Percentiles rank a stretch among this genome's conserved stretches.
Conservation (phyloP, 2,329 filamentous ascomycete species). For the Sarocladium oryzae region DNA sequence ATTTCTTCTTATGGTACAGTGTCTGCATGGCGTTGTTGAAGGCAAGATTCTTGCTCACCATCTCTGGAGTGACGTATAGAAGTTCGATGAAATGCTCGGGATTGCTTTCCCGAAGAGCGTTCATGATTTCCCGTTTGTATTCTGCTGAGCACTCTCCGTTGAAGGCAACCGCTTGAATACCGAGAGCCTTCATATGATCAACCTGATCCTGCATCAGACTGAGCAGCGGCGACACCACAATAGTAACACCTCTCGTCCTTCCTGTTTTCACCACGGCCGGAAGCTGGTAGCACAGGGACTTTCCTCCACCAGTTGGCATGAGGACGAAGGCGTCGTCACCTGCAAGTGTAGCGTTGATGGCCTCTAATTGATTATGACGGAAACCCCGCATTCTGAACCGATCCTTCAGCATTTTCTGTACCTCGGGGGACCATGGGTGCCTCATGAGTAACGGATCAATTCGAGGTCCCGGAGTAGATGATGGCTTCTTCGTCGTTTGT, state of each 20-base stretch:
- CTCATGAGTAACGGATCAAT: conserved; percentile 41
- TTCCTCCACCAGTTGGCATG: conserved; percentile 97
- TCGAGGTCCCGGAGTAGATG: conserved; percentile 11
- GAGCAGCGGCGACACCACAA: conserved; percentile 90
- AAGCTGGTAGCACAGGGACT: conserved; percentile 93
- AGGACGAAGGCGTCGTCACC: conserved; percentile 91
- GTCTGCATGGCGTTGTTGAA: conserved; percentile 61
- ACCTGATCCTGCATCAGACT: conserved; percentile 99
- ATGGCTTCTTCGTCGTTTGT: conserved; percentile 28
- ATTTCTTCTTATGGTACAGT: conserved; percentile 62
- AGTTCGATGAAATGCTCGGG: conserved; percentile 77
- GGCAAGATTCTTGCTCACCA: conserved; percentile 74
- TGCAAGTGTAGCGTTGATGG: conserved; percentile 84
- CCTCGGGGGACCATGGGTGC: conserved; percentile 78
- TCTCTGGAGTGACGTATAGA: conserved; percentile 94
- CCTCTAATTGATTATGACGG: conserved; percentile 84
- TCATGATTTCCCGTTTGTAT: conserved; percentile 61
- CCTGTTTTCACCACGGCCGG: conserved; percentile 79
- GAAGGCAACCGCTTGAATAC: conserved; percentile 74
- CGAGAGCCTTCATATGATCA: conserved; percentile 65
- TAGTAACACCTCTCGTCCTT: conserved; percentile 75
- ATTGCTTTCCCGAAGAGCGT: conserved; percentile 51
- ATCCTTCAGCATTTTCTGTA: conserved; percentile 72
- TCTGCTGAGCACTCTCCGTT: conserved; percentile 66
- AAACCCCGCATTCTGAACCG: conserved; percentile 82